These are phyloP conservation scores for Coemansia aciculifera DNA, from an alignment of 192 early-diverging fungal genomes.

Conservation along the genomic window DNA sequence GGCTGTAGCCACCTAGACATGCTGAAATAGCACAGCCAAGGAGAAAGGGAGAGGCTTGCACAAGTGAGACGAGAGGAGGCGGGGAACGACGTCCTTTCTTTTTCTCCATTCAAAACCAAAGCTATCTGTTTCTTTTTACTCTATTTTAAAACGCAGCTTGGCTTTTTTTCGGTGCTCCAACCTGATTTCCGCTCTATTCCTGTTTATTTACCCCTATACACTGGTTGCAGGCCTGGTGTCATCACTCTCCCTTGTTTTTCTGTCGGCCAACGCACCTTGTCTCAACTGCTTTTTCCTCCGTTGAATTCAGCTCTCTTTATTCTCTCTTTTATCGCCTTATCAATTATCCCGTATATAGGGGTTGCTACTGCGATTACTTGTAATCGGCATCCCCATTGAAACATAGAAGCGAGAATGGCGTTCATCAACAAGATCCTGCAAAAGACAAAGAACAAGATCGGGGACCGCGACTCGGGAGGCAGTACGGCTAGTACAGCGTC, in stretches of 20 bases:
- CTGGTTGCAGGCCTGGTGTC: no score
- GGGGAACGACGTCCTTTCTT: background rate
- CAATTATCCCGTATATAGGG: background rate
- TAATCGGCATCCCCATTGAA: background rate
- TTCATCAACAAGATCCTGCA: slow-evolving; percentile 60
- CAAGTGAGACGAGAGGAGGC: background rate
- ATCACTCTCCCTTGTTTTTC: background rate
- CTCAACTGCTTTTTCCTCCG: background rate
- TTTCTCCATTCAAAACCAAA: background rate
- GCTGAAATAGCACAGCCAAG: background rate
- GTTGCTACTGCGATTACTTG: slow-evolving; percentile 1
- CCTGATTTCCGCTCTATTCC: background rate
- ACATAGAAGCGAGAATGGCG: slow-evolving; percentile 29
- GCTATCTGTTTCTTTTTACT: background rate
- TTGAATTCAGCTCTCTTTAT: background rate
- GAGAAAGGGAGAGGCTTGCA: background rate
- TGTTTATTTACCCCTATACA: background rate
- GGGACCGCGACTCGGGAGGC: slow-evolving; percentile 29
- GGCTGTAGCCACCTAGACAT: background rate
- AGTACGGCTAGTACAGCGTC: slow-evolving; percentile 1
- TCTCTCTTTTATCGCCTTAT: background rate
- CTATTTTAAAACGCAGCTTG: background rate
- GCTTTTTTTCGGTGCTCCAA: background rate
- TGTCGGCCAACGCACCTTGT: background rate
- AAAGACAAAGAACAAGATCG: slow-evolving; percentile 57